Evolutionary conservation across 2,329 filamentous ascomycete species (phyloP).

Genomic region (Chaetomiaceae sp.): DNA sequence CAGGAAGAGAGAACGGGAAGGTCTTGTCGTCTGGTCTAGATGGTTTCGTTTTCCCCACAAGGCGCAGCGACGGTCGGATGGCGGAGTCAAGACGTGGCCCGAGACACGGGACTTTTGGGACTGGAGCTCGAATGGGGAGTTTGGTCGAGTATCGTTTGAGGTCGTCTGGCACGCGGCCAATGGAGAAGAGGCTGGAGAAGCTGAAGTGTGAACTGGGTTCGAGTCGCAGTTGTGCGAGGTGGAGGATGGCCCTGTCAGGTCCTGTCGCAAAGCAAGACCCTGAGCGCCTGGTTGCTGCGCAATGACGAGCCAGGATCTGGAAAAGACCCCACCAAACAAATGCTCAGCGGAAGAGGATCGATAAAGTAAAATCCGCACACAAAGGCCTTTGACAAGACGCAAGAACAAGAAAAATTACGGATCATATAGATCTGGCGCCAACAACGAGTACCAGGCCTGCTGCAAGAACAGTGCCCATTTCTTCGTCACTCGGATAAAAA

Average conservation of each 20-base stretch:
- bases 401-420: background rate
- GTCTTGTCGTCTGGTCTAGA: background rate
- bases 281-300: conserved; percentile 17
- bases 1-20: background rate
- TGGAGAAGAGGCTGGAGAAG: background rate
- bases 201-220: background rate
- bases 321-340: conserved; percentile 18
- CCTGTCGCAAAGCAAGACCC: background rate
- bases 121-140: background rate
- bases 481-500: no score
- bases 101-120: background rate
- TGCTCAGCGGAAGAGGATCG: no score
- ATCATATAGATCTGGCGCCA: background rate
- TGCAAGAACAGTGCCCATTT: no score
- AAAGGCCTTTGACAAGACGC: no score
- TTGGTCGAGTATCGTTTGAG: background rate
- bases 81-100: background rate
- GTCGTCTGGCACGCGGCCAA: background rate
- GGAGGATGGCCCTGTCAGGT: background rate
- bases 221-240: conserved; percentile 13
- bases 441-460: no score
- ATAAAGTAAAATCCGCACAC: background rate
- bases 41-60: background rate
- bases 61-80: background rate
- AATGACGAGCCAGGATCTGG: conserved; percentile 11